A percentile compares a stretch with the other conserved stretches of the same genome.
Conservation (phyloP, 2,329 filamentous ascomycete species). For the Botrytis medusae region DNA sequence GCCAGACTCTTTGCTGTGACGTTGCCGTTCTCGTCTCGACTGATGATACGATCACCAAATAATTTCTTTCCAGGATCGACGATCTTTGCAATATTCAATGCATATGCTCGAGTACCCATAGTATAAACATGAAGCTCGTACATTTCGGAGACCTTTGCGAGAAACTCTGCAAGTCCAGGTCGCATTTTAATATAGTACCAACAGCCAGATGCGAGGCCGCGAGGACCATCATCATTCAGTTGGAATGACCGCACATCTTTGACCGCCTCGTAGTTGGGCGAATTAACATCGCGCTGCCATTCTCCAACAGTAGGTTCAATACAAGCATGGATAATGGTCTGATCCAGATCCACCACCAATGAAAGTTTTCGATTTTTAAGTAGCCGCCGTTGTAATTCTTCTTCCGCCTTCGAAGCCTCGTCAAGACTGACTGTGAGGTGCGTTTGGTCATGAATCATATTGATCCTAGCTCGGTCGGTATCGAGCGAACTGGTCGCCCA, state of each 20-base stretch:
- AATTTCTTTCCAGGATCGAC: conserved; percentile 87
- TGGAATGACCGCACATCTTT: conserved; percentile 88
- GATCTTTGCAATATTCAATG: conserved; percentile 84
- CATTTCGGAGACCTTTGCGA: conserved; percentile 72
- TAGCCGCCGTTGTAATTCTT: conserved; percentile 80
- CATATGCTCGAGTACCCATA: conserved; percentile 98
- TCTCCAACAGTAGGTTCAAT: conserved; percentile 95
- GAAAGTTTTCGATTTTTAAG: conserved; percentile 81
- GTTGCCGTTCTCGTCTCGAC: conserved; percentile 93
- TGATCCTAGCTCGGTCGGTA: conserved; percentile 84
- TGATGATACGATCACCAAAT: conserved; percentile 93
- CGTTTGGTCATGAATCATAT: conserved; percentile 91
- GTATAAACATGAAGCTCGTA: conserved; percentile 99
- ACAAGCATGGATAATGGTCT: conserved; percentile 97
- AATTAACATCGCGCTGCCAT: conserved; percentile 85
- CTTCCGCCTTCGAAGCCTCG: conserved; percentile 79
- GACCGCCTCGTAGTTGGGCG: conserved; percentile 88
- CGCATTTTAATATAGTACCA: conserved; percentile 99
- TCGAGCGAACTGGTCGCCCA: conserved; percentile 80
- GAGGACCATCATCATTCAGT: conserved; percentile 78
- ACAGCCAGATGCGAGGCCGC: conserved; percentile 67
- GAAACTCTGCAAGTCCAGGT: conserved; percentile 78
- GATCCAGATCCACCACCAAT: conserved; percentile 93
- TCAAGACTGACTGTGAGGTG: conserved; percentile 79
- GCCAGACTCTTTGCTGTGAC: conserved; percentile 88